Base-by-base conservation (phyloP, 179 eudicot species). In the Camellia oleifera region DNA sequence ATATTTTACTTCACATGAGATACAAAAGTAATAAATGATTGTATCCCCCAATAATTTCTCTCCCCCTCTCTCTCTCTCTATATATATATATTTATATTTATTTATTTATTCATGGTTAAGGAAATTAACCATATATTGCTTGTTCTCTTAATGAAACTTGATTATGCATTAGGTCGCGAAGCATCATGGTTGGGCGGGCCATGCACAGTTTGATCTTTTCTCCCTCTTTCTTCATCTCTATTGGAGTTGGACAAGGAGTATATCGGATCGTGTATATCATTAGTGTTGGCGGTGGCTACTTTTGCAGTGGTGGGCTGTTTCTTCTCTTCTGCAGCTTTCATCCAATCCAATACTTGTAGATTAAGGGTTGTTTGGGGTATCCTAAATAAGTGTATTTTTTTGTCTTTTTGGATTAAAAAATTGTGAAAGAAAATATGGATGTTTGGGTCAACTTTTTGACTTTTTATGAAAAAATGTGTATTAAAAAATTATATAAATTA, bases 271-370 rank as follows among this genome's bases (percentile, higher is more conserved):
- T 48, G 52, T 48, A 48, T 48, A 0, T 69, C 72, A 5, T 2
- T 18, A 6, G 18, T 26, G 13, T 1, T 2, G 20, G 52, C 14
- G 12, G 7, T 18, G 40, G 15, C 50, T 72, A 12, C 50, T 57
- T 62, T 62, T 42, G 40, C 42, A 63, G 11, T 7, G 12, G 60
- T 18, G 13, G 57, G 70, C 1, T 17, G 52, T 42, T 77, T 77
- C 52, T 66, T 20, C 46, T 82, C 81, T 42, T 58, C 63, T 32
- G 48, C 40, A 3, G 15, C 64, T 62, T 65, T 67, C 42, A 79
- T 73, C n/a, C 26, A 45, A 79, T 73, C n/a, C 26, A 45, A 45
- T 82, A 62, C 52, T 80, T 85, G 85, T 80, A 85, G 11, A 89
- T 45, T 40, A 20, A 20, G 23, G 23, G 23, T 20, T 20, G 23